These are phyloP conservation scores for Salvia miltiorrhiza DNA, from an alignment of 257 asterid species.

Conservation along the genomic window DNA sequence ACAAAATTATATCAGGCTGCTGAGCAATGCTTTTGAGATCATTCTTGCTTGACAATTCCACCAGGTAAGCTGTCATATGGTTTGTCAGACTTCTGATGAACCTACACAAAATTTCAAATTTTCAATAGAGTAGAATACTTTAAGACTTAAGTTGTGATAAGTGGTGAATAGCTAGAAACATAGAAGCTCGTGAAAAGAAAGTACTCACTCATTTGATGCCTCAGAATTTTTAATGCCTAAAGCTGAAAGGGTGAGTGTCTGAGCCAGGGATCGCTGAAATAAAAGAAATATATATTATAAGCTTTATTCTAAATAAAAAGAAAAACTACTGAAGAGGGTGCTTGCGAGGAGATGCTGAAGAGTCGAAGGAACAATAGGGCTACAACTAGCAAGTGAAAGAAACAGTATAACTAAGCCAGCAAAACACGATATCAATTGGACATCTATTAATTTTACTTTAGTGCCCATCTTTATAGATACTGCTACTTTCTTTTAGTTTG, in stretches of 20 bases:
- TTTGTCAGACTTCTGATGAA: slow-evolving; percentile 61
- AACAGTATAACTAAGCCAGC: neutral
- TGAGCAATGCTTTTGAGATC: slow-evolving; percentile 73
- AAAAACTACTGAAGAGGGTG: neutral
- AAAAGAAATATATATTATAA: slow-evolving; percentile 13
- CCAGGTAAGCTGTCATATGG: slow-evolving; percentile 67
- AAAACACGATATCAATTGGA: neutral
- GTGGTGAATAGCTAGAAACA: slow-evolving; percentile 7
- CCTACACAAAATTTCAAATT: slow-evolving; percentile 42
- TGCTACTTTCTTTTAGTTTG: neutral
- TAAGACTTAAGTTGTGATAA: slow-evolving; percentile 26
- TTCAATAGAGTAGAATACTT: slow-evolving; percentile 13
- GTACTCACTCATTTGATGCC: slow-evolving; percentile 63
- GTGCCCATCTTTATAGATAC: neutral
- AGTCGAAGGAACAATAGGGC: neutral
- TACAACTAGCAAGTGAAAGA: neutral
- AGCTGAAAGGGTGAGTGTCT: slow-evolving; percentile 79
- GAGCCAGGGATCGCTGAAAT: slow-evolving; percentile 91
- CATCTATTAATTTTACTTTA: slow-evolving; percentile 3
- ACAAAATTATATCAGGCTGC: slow-evolving; percentile 81
- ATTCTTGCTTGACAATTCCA: slow-evolving; percentile 65
- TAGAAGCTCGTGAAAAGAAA: neutral
- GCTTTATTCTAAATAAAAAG: neutral
- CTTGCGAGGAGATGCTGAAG: neutral
- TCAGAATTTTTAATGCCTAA: slow-evolving; percentile 60